Evolutionary conservation across 2,329 filamentous ascomycete genomes (phyloP).

Genomic region (Fusarium succisae): DNA sequence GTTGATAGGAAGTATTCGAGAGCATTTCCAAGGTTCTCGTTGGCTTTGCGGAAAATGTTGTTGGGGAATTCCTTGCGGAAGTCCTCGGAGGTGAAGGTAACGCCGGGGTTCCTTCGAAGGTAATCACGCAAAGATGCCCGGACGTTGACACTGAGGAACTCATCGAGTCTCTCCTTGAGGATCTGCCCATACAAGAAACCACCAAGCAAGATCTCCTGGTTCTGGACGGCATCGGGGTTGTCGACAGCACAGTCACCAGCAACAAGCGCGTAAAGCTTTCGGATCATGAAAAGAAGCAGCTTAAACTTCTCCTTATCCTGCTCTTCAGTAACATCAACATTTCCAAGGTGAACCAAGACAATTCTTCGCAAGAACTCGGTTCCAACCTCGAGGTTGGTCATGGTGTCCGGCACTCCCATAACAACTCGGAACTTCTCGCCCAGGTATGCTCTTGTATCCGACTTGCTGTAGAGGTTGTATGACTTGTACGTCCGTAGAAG

Average conservation of each 20-base stretch:
- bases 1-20: slow-evolving; percentile 97
- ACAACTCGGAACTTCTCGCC: slow-evolving; percentile 92
- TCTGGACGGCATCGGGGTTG: slow-evolving; percentile 96
- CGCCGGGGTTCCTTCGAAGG: slow-evolving; percentile 64
- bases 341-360: slow-evolving; percentile 90
- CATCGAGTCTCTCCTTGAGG: slow-evolving; percentile 92
- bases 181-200: slow-evolving; percentile 96
- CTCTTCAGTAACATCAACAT: slow-evolving; percentile 81
- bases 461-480: slow-evolving; percentile 83
- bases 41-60: slow-evolving; percentile 81
- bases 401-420: slow-evolving; percentile 82
- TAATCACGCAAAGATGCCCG: slow-evolving; percentile 66
- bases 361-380: slow-evolving; percentile 91
- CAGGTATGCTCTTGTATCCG: slow-evolving; percentile 84
- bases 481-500: slow-evolving; percentile 92
- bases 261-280: slow-evolving; percentile 92
- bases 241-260: slow-evolving; percentile 93
- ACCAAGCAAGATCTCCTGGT: slow-evolving; percentile 92
- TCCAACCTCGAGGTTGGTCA: slow-evolving; percentile 88
- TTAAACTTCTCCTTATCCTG: slow-evolving; percentile 94
- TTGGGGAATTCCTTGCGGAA: slow-evolving; percentile 83
- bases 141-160: slow-evolving; percentile 73
- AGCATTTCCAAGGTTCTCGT: slow-evolving; percentile 86
- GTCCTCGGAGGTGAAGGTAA: slow-evolving; percentile 78
- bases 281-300: slow-evolving; percentile 93